Evolutionary conservation across 148 eudicot species (phyloP), one percentile per base, ranked within the genome.

Genomic region (Arctostaphylos glauca): DNA sequence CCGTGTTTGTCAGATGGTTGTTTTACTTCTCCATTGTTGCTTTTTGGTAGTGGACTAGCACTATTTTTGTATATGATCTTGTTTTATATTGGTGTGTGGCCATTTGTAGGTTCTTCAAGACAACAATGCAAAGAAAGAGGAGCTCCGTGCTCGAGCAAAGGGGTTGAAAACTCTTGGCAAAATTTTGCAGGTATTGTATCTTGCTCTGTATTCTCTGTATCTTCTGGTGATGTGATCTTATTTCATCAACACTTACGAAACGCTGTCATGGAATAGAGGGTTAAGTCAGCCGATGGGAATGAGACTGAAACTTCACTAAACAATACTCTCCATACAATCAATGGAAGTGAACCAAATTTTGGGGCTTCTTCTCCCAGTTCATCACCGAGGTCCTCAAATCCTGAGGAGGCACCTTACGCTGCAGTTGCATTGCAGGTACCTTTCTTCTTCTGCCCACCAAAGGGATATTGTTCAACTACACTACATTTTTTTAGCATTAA

Each of bases 1-100:
- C 80, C 98, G 90, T 83, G 99, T 97, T 92, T 97, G 98, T 87
- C 97, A 91, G 78, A 93, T 92, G 99, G 98, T 96, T 80, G 89
- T 83, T 86, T 47, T 13, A 59, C 49, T 54, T 48, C 78, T 67
- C 79, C 52, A 67, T 23, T 86, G 67, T 76, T 76, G 54, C 47
- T 48, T 80, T 83, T 59, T 56, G 18, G 52, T 23, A 46, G 21
- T 74, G 48, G 79, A 38, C 54, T 78, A 14, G 46, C 50, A 68
- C 13, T 59, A 49, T 14, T 55, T 58, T 58, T 47, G 56, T 38
- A 64, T 41, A 50, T 79, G n/a, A 72, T 79, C 43, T 81, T 80
- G 46, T 78, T 79, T 83, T 66, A 85, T 86, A 67, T 64, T 53
- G 7, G 71, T 79, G 46, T 74, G 38, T 81, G 64, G 64, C 21